phyloP scores from a whole-genome alignment of 2,329 filamentous ascomycete species.

The Magnaporthiopsis poae region DNA sequence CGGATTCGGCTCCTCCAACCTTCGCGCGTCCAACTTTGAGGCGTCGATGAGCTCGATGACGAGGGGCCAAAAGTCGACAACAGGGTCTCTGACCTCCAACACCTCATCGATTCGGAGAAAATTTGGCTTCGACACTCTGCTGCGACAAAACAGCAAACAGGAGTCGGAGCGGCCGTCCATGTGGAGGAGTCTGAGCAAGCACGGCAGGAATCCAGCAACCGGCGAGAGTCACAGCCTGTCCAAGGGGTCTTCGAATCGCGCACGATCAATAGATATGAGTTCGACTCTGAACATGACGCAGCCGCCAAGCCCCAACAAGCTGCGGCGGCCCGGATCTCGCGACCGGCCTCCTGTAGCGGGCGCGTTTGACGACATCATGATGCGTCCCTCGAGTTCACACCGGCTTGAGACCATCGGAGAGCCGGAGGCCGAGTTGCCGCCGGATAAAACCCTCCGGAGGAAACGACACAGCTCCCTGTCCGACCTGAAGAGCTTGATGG shows the following conservation, averaged over 20 bases:
- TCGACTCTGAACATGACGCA: constrained; percentile 18
- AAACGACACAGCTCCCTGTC: constrained; percentile 88
- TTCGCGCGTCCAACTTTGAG: constrained; percentile 47
- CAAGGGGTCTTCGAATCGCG: constrained; percentile 56
- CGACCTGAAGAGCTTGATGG: constrained; percentile 61
- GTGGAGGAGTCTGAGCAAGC: constrained; percentile 81
- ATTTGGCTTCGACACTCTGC: constrained; percentile 67
- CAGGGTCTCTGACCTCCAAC: constrained; percentile 73
- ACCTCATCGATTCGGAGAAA: constrained; percentile 75
- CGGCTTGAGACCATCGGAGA: constrained; percentile 52
- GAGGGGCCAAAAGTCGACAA: constrained; percentile 46
- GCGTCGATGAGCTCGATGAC: constrained; percentile 46
- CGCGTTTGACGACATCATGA: constrained; percentile 46
- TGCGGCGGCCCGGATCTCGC: constrained; percentile 43
- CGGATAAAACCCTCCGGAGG: constrained; percentile 45
- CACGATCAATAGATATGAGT: constrained; percentile 69
- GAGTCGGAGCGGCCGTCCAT: constrained; percentile 65
- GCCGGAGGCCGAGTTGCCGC: constrained; percentile 31
- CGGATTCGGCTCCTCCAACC: constrained; percentile 29
- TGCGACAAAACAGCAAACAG: constrained; percentile 66
- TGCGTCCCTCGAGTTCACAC: constrained; percentile 21
- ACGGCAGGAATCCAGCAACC: constrained; percentile 48
- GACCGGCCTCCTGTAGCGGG: constrained; percentile 53
- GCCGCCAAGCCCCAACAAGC: constrained; percentile 34
- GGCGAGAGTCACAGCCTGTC: constrained; percentile 56